Conservation (phyloP, 1,139 yeast genomes). For the Saccharomyces uvarum region DNA sequence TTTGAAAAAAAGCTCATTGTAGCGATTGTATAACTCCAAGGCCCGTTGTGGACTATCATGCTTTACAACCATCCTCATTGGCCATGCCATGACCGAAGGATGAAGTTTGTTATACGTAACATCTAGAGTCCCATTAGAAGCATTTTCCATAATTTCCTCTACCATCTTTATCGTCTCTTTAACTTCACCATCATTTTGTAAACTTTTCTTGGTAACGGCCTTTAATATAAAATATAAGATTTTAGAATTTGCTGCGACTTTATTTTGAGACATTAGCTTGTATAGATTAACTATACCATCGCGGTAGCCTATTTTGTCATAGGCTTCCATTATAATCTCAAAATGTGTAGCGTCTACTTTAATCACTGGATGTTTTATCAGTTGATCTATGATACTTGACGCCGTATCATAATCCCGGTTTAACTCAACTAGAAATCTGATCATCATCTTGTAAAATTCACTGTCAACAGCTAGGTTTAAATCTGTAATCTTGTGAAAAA, state of each 20-base stretch:
- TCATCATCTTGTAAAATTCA: constrained; percentile 19
- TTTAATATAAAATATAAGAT: constrained; percentile 39
- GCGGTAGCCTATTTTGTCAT: constrained; percentile 15
- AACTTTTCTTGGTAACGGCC: constrained; percentile 39
- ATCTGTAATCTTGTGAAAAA: constrained; percentile 13
- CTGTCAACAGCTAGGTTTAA: constrained; percentile 12
- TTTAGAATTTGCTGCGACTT: constrained; percentile 33
- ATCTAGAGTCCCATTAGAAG: constrained; percentile 20
- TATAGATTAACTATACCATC: constrained; percentile 32
- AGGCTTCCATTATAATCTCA: constrained; percentile 30
- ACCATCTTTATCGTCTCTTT: constrained; percentile 27
- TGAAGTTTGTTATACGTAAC: constrained; percentile 23
- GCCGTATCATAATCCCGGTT: constrained; percentile 20
- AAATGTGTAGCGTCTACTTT: constrained; percentile 27
- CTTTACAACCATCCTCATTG: constrained; percentile 28
- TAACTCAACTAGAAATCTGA: constrained; percentile 15
- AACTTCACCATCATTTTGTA: constrained; percentile 24
- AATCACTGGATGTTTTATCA: constrained; percentile 14
- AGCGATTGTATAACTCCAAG: constrained; percentile 27
- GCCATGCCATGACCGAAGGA: constrained; percentile 32
- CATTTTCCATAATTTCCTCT: constrained; percentile 27
- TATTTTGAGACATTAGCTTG: constrained; percentile 36
- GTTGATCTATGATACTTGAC: constrained; percentile 16
- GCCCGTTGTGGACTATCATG: constrained; percentile 31
- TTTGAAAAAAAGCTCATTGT: constrained; percentile 23